These are phyloP conservation scores for Sonneratia alba DNA, from an alignment of 345 rosid species.

Conservation along the genomic window DNA sequence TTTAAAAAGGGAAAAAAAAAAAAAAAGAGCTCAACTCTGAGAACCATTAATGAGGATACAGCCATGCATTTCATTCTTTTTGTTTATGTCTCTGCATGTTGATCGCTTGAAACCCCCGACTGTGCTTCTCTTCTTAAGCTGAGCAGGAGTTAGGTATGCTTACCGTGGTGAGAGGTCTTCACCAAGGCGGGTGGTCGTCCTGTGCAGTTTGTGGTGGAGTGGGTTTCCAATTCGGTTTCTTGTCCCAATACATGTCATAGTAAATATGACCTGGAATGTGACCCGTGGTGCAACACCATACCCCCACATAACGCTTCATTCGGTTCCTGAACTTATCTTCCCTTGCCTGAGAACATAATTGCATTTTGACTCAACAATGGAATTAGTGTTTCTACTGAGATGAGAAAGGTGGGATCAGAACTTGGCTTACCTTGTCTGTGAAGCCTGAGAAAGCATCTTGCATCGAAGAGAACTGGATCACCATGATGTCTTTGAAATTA, in stretches of 20 bases:
- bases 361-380: slow-evolving; percentile 11
- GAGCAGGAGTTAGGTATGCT: not conserved
- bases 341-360: slow-evolving; percentile 26
- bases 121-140: not conserved
- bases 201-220: slow-evolving; percentile 59
- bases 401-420: not conserved
- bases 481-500: slow-evolving; percentile 61
- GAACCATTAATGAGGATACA: not conserved
- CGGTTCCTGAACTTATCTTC: slow-evolving; percentile 73
- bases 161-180: slow-evolving; percentile 12
- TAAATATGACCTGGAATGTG: slow-evolving; percentile 82
- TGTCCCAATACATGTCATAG: slow-evolving; percentile 96
- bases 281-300: slow-evolving; percentile 88
- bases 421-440: slow-evolving; percentile 55
- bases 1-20: not conserved
- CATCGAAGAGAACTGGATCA: slow-evolving; percentile 80
- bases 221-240: slow-evolving; percentile 91
- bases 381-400: not conserved
- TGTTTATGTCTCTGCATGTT: not conserved
- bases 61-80: not conserved
- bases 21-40: not conserved
- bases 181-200: slow-evolving; percentile 76
- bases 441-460: slow-evolving; percentile 77
- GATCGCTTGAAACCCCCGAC: not conserved
- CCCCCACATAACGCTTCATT: slow-evolving; percentile 68